Conservation (phyloP, 2,329 filamentous ascomycete genomes). For the Uncinocarpus reesii region DNA sequence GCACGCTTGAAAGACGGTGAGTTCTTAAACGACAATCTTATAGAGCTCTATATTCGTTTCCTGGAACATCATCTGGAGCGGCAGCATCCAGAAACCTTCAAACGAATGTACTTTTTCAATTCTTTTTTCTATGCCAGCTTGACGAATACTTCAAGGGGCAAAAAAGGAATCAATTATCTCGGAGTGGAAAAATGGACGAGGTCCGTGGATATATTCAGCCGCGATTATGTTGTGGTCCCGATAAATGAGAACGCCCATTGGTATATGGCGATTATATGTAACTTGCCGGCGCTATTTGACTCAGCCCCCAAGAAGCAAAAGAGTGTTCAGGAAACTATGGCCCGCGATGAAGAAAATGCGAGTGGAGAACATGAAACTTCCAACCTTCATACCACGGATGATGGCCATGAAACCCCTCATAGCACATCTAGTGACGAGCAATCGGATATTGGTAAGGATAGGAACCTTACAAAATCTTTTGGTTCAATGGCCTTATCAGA, state of each 20-base stretch:
- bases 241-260: slow-evolving; percentile 83
- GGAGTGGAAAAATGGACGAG: slow-evolving; percentile 81
- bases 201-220: slow-evolving; percentile 70
- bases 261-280: slow-evolving; percentile 94
- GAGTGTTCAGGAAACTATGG: not conserved
- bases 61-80: slow-evolving; percentile 53
- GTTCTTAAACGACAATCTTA: slow-evolving; percentile 85
- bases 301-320: not conserved
- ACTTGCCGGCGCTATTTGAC: slow-evolving; percentile 48
- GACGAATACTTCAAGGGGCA: slow-evolving; percentile 47
- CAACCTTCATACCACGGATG: not conserved
- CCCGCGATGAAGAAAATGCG: not conserved
- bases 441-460: slow-evolving; percentile 19
- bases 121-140: slow-evolving; percentile 82
- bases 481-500: slow-evolving; percentile 26
- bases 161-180: slow-evolving; percentile 62
- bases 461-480: slow-evolving; percentile 21
- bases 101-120: slow-evolving; percentile 77
- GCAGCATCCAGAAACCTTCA: slow-evolving; percentile 45
- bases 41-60: slow-evolving; percentile 75
- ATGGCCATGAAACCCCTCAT: not conserved
- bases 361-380: not conserved
- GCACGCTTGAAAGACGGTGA: slow-evolving; percentile 68
- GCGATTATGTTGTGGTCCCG: slow-evolving; percentile 83
- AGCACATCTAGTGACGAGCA: slow-evolving; percentile 4